These are phyloP conservation scores for Globisporangium nodosum DNA, from an alignment of 352 stramenopile species.

Conservation along the genomic window DNA sequence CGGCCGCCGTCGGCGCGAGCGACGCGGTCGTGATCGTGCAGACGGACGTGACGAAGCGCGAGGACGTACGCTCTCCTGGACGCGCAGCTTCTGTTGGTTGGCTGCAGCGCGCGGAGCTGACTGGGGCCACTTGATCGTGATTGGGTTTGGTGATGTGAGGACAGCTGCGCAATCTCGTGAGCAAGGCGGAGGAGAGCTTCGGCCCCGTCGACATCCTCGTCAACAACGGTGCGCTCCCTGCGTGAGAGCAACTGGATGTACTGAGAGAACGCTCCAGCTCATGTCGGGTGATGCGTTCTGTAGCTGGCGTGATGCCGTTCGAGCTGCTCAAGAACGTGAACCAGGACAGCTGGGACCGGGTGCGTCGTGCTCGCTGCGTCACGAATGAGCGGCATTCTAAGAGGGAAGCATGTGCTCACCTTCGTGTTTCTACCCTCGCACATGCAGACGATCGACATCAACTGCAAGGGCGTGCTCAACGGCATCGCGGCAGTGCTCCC, in stretches of 20 bases:
- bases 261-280: background rate
- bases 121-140: background rate
- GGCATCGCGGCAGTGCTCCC: slow-evolving; percentile 72
- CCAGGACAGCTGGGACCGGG: slow-evolving; percentile 88
- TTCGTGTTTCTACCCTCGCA: background rate
- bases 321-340: slow-evolving; percentile 87
- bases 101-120: background rate
- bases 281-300: background rate
- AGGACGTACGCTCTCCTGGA: slow-evolving; percentile 27
- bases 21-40: slow-evolving; percentile 34
- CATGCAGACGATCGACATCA: slow-evolving; percentile 85
- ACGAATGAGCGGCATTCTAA: background rate
- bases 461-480: slow-evolving; percentile 91
- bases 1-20: slow-evolving; percentile 16
- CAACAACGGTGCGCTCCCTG: slow-evolving; percentile 57
- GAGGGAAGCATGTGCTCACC: background rate
- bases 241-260: background rate
- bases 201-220: slow-evolving; percentile 85
- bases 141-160: background rate
- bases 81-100: too few species aligned
- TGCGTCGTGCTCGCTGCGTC: background rate
- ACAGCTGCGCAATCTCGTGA: slow-evolving; percentile 53
- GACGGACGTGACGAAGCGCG: slow-evolving; percentile 67
- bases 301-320: slow-evolving; percentile 92
- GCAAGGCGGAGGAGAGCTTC: slow-evolving; percentile 49